Percentiles rank a stretch among this genome's conserved stretches.
phyloP scores from a whole-genome alignment of 1,284 basidiomycete genomes.

The Austroboletus olivaceoglutinosus region DNA sequence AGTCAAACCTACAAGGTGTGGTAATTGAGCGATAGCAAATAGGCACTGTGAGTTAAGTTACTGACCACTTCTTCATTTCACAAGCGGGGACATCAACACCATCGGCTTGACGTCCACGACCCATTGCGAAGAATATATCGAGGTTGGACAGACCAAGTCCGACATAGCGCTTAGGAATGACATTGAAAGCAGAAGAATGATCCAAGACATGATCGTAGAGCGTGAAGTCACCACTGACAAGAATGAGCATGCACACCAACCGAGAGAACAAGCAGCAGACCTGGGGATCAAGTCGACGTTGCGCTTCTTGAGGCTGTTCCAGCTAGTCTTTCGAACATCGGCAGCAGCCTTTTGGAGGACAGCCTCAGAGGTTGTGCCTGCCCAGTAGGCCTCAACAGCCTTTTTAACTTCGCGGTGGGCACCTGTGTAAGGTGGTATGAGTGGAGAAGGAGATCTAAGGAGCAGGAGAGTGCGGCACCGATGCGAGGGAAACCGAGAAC shows the following conservation, averaged over 20 bases:
- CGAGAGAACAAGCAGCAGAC: slow-evolving; percentile 44
- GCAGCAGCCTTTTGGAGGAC: slow-evolving; percentile 89
- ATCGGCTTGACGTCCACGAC: slow-evolving; percentile 93
- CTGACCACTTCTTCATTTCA: slow-evolving; percentile 99
- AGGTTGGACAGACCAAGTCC: slow-evolving; percentile 85
- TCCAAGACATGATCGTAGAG: slow-evolving; percentile 99
- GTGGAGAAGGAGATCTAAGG: not conserved
- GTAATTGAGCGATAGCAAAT: slow-evolving; percentile 11
- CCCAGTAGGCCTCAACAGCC: slow-evolving; percentile 98
- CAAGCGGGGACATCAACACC: slow-evolving; percentile 96
- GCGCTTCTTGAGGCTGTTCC: slow-evolving; percentile 84
- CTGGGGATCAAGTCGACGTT: slow-evolving; percentile 94
- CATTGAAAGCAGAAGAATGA: slow-evolving; percentile 95
- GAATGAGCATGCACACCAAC: slow-evolving; percentile 22
- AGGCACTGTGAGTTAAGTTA: slow-evolving; percentile 13
- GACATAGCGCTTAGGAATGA: slow-evolving; percentile 93
- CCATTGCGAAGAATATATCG: slow-evolving; percentile 99
- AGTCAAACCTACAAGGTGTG: slow-evolving; percentile 80
- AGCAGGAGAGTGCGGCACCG: slow-evolving; percentile 49
- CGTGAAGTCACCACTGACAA: slow-evolving; percentile 89
- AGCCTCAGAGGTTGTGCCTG: slow-evolving; percentile 85
- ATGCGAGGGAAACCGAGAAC: slow-evolving; percentile 98
- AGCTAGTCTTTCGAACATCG: slow-evolving; percentile 88
- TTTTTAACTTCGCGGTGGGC: slow-evolving; percentile 98
- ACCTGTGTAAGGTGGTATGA: slow-evolving; percentile 40